Evolutionary conservation across 2,329 filamentous ascomycete species (phyloP).

Genomic region (Penicillium sp.): DNA sequence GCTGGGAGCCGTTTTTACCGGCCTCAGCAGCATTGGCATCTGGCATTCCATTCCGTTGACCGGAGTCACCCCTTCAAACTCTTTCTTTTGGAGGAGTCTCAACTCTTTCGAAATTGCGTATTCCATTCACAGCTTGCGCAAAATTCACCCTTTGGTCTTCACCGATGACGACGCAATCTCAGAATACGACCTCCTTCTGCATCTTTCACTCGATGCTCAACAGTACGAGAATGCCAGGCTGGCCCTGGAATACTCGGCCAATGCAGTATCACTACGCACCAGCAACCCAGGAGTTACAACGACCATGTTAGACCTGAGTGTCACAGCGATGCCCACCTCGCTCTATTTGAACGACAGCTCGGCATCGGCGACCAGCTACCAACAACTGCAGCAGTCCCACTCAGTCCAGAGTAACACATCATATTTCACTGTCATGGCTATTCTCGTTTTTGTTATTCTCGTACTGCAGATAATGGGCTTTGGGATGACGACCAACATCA

Average conservation of each 20-base stretch:
- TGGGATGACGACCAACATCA: not conserved
- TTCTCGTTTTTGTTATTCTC: not conserved
- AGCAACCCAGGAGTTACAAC: not conserved
- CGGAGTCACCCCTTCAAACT: not conserved
- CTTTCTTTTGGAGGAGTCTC: not conserved
- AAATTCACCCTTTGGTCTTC: not conserved
- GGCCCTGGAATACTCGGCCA: not conserved
- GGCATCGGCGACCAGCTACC: not conserved
- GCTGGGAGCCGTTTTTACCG: not conserved
- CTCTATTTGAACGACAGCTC: not conserved
- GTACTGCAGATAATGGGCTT: not conserved
- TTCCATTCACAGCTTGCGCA: not conserved
- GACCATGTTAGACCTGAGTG: not conserved
- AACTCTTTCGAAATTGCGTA: conserved; percentile 1
- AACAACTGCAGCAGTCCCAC: not conserved
- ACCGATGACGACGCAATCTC: not conserved
- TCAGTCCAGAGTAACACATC: too few species aligned
- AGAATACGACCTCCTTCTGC: not conserved
- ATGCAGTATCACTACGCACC: not conserved
- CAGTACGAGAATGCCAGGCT: not conserved
- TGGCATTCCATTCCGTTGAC: conserved; percentile 3
- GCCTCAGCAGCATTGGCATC: not conserved
- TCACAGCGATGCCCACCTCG: not conserved
- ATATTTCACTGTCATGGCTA: not conserved
- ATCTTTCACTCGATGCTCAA: not conserved